A percentile compares a stretch with the other conserved stretches of the same genome.
Conservation (phyloP, 108 stramenopile species). For the Nannochloropsis granulata region DNA sequence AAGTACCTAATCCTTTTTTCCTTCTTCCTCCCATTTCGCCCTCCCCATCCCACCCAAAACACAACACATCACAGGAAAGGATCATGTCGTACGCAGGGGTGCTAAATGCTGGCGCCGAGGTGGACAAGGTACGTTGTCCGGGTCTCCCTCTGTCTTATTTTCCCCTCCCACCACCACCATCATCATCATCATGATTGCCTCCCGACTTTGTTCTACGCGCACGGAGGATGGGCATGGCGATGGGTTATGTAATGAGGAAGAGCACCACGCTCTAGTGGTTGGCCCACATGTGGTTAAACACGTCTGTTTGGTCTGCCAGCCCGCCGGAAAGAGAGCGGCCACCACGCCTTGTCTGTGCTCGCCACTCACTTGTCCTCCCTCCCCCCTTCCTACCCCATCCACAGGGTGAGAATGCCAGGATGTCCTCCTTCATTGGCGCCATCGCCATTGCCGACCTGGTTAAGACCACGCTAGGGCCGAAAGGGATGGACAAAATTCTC, state of each 20-base stretch:
- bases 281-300: no score
- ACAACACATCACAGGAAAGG: no score
- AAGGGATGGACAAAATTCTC: conserved; percentile 97
- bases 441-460: conserved; percentile 98
- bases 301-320: no score
- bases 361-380: not conserved
- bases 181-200: no score
- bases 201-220: no score
- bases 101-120: not conserved
- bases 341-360: no score
- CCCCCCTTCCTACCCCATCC: not conserved
- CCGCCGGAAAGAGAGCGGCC: no score
- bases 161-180: no score
- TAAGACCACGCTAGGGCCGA: conserved; percentile 98
- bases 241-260: no score
- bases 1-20: not conserved
- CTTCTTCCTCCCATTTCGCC: not conserved
- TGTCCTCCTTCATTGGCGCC: conserved; percentile 94
- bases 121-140: not conserved
- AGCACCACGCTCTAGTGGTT: no score
- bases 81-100: not conserved
- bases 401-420: conserved; percentile 96
- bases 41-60: no score
- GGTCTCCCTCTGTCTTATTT: not conserved
- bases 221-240: no score